A percentile compares a stretch with the other conserved stretches of the same genome.
Evolutionary conservation across 768 basidiomycete species (phyloP).

Genomic region (Boletus tylopilopsis): DNA sequence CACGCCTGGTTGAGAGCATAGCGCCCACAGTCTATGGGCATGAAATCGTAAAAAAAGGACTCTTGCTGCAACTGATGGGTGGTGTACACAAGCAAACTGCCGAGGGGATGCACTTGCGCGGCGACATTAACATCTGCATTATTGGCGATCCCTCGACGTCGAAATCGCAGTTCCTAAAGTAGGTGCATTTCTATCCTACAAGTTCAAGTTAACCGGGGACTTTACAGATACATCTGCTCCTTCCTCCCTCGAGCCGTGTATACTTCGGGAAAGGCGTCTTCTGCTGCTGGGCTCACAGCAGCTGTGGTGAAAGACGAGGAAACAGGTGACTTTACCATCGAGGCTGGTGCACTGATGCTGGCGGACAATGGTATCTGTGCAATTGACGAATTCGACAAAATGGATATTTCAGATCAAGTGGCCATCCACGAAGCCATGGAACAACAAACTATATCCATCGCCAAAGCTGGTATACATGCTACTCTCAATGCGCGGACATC

Average conservation of each 20-base stretch:
- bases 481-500: slow-evolving; percentile 97
- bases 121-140: slow-evolving; percentile 97
- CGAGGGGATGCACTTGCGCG: slow-evolving; percentile 97
- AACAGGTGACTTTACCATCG: slow-evolving; percentile 98
- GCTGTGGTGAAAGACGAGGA: slow-evolving; percentile 99
- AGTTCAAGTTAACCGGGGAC: not conserved
- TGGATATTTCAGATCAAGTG: slow-evolving; percentile 98
- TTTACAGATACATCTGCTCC: slow-evolving; percentile 86
- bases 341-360: slow-evolving; percentile 98
- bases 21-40: slow-evolving; percentile 99
- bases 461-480: slow-evolving; percentile 98
- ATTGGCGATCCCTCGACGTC: slow-evolving; percentile 96
- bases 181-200: slow-evolving; percentile 25
- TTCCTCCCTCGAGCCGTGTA: slow-evolving; percentile 98
- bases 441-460: slow-evolving; percentile 99
- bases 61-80: slow-evolving; percentile 95
- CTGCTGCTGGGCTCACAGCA: slow-evolving; percentile 97
- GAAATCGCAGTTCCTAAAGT: slow-evolving; percentile 99
- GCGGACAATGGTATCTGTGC: slow-evolving; percentile 99
- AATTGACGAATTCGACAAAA: slow-evolving; percentile 99
- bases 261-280: slow-evolving; percentile 99
- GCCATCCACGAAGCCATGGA: slow-evolving; percentile 99
- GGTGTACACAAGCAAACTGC: slow-evolving; percentile 96
- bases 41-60: slow-evolving; percentile 98
- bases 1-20: slow-evolving; percentile 88